phyloP scores from a whole-genome alignment of 73 alveolate species.

The Tetrahymena thermophila region DNA sequence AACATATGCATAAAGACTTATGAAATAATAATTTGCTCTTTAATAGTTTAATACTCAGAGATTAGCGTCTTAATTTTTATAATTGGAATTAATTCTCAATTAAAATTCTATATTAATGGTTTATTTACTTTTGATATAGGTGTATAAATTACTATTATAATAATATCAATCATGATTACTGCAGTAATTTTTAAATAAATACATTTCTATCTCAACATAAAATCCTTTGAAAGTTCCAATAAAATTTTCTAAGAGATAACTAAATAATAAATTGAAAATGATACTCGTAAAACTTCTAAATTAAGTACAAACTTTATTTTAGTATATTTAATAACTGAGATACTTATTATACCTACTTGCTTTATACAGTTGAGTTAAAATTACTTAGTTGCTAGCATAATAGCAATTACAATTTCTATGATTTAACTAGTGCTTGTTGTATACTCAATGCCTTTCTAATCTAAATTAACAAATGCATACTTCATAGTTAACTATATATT shows the following conservation, averaged over 20 bases:
- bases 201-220: neutral
- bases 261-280: neutral
- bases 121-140: too few species aligned
- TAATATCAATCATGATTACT: too few species aligned
- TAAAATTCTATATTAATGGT: neutral
- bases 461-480: neutral
- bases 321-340: neutral
- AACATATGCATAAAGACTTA: too few species aligned
- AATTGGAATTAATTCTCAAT: neutral
- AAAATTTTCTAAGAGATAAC: neutral
- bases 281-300: neutral
- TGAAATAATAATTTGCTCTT: neutral
- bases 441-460: neutral
- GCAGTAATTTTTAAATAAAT: too few species aligned
- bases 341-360: neutral
- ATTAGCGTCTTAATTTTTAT: neutral
- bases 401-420: neutral
- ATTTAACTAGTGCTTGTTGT: neutral
- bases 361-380: neutral
- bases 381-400: neutral
- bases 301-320: neutral
- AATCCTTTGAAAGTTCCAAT: neutral
- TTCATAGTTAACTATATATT: neutral
- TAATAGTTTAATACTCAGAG: neutral
- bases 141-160: too few species aligned